These are phyloP conservation scores for Scheffersomyces quercinus DNA, from an alignment of 1,139 yeast genomes.

Conservation along the genomic window DNA sequence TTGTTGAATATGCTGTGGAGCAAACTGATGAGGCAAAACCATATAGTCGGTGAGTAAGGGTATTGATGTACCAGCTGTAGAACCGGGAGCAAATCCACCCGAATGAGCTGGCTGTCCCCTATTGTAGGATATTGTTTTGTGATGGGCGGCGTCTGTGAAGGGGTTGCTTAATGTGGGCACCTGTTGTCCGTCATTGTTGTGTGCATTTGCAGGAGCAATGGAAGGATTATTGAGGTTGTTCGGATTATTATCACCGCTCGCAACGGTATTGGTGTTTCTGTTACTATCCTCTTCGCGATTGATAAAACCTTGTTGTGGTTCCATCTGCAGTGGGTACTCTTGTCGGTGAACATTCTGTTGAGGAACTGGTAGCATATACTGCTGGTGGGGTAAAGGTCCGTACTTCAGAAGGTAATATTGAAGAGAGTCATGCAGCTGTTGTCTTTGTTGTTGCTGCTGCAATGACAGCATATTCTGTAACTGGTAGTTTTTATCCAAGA, in stretches of 20 bases:
- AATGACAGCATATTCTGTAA: constrained; percentile 41
- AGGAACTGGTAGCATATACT: constrained; percentile 10
- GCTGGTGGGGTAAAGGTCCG: constrained; percentile 5
- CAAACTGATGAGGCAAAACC: constrained; percentile 12
- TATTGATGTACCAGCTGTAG: constrained; percentile 5
- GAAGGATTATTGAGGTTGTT: too few species aligned
- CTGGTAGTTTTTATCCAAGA: constrained; percentile 49
- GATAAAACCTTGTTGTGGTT: constrained; percentile 1
- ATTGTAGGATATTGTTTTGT: constrained; percentile 7
- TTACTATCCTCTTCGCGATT: neutral
- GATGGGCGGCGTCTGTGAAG: constrained; percentile 13
- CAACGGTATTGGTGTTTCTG: neutral
- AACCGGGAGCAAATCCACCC: neutral
- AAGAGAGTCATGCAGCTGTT: neutral
- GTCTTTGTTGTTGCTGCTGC: constrained; percentile 9
- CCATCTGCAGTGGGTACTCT: constrained; percentile 6
- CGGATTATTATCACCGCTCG: too few species aligned
- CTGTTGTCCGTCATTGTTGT: constrained; percentile 1
- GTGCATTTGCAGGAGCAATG: constrained; percentile 1
- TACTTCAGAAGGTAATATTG: constrained; percentile 10
- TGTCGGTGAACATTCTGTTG: constrained; percentile 6
- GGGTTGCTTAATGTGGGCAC: constrained; percentile 13
- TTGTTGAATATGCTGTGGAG: constrained; percentile 7
- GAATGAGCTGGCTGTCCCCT: constrained; percentile 1
- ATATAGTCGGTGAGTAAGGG: constrained; percentile 9